Base-by-base conservation (phyloP, 148 eudicot genomes). In the Rhododendron williamsianum region DNA sequence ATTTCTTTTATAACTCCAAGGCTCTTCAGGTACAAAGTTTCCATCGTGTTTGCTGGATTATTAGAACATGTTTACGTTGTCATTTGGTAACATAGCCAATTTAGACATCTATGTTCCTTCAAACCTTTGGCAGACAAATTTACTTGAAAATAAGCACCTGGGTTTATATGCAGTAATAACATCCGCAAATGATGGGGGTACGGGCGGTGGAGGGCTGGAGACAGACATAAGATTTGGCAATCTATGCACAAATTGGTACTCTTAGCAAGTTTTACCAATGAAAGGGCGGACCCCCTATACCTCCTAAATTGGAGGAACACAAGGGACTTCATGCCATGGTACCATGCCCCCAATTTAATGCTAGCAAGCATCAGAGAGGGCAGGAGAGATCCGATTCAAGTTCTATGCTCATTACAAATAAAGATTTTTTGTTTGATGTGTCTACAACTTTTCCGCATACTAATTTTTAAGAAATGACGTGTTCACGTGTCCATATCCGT, bases 1-100 rank as follows among this genome's bases (percentile, higher is more conserved):
- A 96, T 90, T 96, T 96, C 97, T 96, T 96, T 86, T 96, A 96
- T 84, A 95, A 96, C 87, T 87, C 99, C 1, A 98, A 93, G 90
- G 88, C 94, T 38, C 95, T 95, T 78, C 94, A 96, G 93, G 98
- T 91, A 92, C 81, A 80, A 41, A 21, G 43, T 54, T 0, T 54
- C 21, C 18, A 41, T 49, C 8, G 15, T 46, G 45, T 6, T 35
- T 19, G 21, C 52, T 71, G 41, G 4, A 51, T 83, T 30, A 69
- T 51, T 71, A 2, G 33, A 48, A 18, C 11, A 72, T 21, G 48
- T 73, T 83, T 72, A 49, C 19, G 11, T 51, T 49, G 76, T 9
- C 41, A 63, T 41, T 11, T 19, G 5, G 35, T n/a, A 16, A 60
- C 1, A 41, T 41, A 5, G 13, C 51, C 27, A 30, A 23, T 60